Percentiles rank a stretch among this genome's conserved stretches.
These are phyloP conservation scores for Piper longum DNA, from an alignment of 164 flowering plant genomes.

Conservation along the genomic window DNA sequence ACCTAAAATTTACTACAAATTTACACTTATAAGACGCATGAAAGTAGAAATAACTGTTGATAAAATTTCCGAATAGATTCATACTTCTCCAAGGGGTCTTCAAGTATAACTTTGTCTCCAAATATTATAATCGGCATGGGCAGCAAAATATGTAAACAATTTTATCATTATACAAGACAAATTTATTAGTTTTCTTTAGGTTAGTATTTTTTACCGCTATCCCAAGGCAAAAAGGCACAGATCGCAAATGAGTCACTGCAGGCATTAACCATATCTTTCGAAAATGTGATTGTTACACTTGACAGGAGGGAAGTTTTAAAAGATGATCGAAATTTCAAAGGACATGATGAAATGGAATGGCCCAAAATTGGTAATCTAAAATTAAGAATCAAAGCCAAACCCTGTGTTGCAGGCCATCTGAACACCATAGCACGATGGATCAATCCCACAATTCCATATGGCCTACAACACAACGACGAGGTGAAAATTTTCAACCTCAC, in stretches of 20 bases:
- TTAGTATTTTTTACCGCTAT: background rate
- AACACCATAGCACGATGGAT: too few species aligned
- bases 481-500: too few species aligned
- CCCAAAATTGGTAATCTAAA: too few species aligned
- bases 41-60: background rate
- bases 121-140: conserved; percentile 48
- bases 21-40: background rate
- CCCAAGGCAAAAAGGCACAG: background rate
- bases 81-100: conserved; percentile 89
- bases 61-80: background rate
- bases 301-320: too few species aligned
- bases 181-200: background rate
- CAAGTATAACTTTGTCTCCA: conserved; percentile 86
- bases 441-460: too few species aligned
- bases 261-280: background rate
- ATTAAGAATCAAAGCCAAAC: too few species aligned
- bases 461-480: too few species aligned
- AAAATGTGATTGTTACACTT: background rate
- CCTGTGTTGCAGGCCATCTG: too few species aligned
- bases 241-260: background rate
- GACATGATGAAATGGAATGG: too few species aligned
- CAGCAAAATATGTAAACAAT: background rate
- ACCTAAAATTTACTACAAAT: background rate
- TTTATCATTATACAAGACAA: background rate
- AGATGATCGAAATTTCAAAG: too few species aligned